Base-by-base conservation (phyloP, 371 early-diverging fungal species). In the Mucor velutinosus region DNA sequence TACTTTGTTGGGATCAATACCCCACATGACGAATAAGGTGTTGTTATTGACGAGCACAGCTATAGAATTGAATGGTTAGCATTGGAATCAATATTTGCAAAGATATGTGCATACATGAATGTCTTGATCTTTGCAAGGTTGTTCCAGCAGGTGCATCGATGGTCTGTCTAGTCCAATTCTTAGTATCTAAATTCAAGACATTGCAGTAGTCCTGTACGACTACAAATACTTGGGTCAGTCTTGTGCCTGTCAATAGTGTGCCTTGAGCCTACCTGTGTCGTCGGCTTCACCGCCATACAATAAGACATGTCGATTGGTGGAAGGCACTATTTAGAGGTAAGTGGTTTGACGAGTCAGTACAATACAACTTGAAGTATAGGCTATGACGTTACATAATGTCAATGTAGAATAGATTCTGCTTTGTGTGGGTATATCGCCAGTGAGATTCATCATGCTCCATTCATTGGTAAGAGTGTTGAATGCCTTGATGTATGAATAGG, bases 81-180 rank as follows among this genome's bases (percentile, higher is more conserved):
- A 53, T 11, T 51, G 0, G 11, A 7, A 4, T 23, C 37, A 15
- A 3, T 21, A n/a, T 47, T 47, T 23, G 0, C 4, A 0, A 59
- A 25, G 0, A 27, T 60, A 5, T 45, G 8, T 43, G 12, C 23
- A 41, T 53, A 63, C 64, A 8, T 19, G 53, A 55, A 37, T 63
- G 64, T 63, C 55, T 23, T 25, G 64, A 25, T 55, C 64, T 35
- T 7, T 27, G 3, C 39, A 63, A 39, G 4, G 41, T 37, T 7
- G 64, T 63, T 14, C 55, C 55, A 33, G 35, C 29, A 2, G 64
- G 64, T 27, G 64, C 64, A 53, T 17, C 33, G 5, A 63, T 63
- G 0, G 41, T 63, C 8, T 53, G 39, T n/a, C 11, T 29, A n/a
- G 23, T 33, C 64, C 64, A 63, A 2, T 11, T 23, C 29, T 25